Base-by-base conservation (phyloP, 192 early-diverging fungal genomes). In the Funneliformis geosporum region DNA sequence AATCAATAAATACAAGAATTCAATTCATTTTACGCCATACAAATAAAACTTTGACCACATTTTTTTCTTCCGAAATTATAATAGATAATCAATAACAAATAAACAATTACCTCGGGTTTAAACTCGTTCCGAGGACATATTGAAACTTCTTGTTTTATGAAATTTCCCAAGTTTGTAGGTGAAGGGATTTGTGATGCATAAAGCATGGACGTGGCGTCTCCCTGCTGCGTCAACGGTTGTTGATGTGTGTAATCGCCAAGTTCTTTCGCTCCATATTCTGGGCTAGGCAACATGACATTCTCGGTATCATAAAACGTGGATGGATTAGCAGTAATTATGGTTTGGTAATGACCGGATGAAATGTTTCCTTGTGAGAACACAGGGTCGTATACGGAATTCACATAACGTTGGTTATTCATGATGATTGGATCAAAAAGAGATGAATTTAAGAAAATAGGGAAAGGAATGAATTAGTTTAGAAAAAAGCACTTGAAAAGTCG, bases 211-310 rank as follows among this genome's bases (percentile, higher is more conserved):
- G 67, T 16, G 39, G 8, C n/a, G 14, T 7, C 39, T 28, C 43
- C n/a, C n/a, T 14, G 67, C 9, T 16, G 67, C 1, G 1, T 40
- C n/a, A 42, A 42, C 0, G 28, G 8, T 40, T 69, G 67, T 25
- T 69, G 67, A 69, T 10, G 2, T 2, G 7, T 39, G 14, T 8
- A 42, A 33, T 39, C 8, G 42, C 23, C 43, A 42, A 40, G 33
- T 33, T 69, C 38, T 69, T 69, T 69, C 21, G 21, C 5, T 40
- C 40, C 67, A 43, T 69, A 69, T 69, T 43, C 21, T 9, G 67
- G 67, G 7, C 67, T 69, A 10, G 39, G 39, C 23, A 43, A 69
- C 33, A 69, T 69, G 12, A 27, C 23, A 65, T 14, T 66, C 18
- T 27, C 14, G 5, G 64, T 66, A 28, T 16, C 8, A 62, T 9